phyloP scores from a whole-genome alignment of 352 stramenopile species.

The Phytophthora sojae region DNA sequence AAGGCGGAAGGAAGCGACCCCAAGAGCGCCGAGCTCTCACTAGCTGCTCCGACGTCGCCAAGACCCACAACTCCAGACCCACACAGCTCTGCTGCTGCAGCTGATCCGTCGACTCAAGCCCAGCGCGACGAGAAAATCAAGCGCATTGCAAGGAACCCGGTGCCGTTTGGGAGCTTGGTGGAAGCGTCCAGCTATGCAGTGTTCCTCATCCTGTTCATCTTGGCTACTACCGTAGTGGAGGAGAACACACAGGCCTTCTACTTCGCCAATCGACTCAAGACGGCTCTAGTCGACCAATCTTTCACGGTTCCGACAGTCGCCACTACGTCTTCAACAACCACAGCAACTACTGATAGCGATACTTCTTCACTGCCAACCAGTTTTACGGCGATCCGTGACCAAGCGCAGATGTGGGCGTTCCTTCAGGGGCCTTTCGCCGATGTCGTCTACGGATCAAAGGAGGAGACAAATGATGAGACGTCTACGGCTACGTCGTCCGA shows the following conservation, averaged over 20 bases:
- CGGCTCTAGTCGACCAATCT: constrained; percentile 51
- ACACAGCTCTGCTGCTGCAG: constrained; percentile 5
- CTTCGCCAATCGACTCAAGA: constrained; percentile 66
- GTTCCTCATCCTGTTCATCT: constrained; percentile 67
- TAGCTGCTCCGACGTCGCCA: constrained; percentile 22
- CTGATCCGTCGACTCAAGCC: constrained; percentile 19
- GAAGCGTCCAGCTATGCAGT: constrained; percentile 58
- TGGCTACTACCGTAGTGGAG: constrained; percentile 59
- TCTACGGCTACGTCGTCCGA: constrained; percentile 7
- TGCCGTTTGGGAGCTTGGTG: constrained; percentile 62
- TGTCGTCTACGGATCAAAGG: constrained; percentile 50
- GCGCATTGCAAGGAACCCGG: constrained; percentile 38
- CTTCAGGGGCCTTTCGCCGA: constrained; percentile 66
- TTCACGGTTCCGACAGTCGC: constrained; percentile 44
- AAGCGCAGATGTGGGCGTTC: constrained; percentile 70
- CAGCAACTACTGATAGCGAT: constrained; percentile 18
- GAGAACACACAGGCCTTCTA: constrained; percentile 64
- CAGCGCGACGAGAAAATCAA: constrained; percentile 52
- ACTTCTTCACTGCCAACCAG: constrained; percentile 39
- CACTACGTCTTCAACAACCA: constrained; percentile 24
- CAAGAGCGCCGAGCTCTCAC: constrained; percentile 44
- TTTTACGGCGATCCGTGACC: constrained; percentile 64
- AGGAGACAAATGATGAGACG: constrained; percentile 20
- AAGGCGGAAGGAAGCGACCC: constrained; percentile 28
- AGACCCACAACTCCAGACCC: constrained; percentile 9